Percentiles rank a stretch among this genome's conserved stretches.
phyloP scores from a whole-genome alignment of 106 monocot species.

The Cymbidium sinense region DNA sequence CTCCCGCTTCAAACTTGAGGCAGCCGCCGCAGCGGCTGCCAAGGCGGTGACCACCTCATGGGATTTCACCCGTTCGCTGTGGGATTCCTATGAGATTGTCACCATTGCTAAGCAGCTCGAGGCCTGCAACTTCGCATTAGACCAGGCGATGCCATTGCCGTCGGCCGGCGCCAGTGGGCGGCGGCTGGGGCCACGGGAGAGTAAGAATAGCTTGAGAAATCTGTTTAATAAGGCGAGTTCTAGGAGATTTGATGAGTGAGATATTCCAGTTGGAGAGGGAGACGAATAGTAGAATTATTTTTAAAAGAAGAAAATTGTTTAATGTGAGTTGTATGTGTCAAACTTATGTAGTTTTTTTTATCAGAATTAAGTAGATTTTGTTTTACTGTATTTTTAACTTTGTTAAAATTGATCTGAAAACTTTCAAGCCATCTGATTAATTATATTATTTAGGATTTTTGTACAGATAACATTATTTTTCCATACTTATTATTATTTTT shows the following conservation, averaged over 20 bases:
- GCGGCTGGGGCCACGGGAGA: slow-evolving; percentile 25
- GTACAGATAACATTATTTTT: too few relatives aligned
- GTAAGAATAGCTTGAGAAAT: slow-evolving; percentile 47
- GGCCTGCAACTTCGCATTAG: slow-evolving; percentile 20
- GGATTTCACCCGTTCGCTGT: slow-evolving; percentile 58
- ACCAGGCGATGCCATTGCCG: slow-evolving; percentile 5
- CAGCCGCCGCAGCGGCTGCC: slow-evolving; percentile 9
- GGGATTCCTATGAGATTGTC: slow-evolving; percentile 74
- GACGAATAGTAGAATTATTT: too few relatives aligned
- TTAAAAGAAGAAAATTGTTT: too few relatives aligned
- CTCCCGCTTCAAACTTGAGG: slow-evolving; percentile 40
- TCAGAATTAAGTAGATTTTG: too few relatives aligned
- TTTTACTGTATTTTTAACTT: too few relatives aligned
- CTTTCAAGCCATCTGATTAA: too few relatives aligned
- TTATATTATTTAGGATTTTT: too few relatives aligned
- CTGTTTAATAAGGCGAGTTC: slow-evolving; percentile 22
- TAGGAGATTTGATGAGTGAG: slow-evolving; percentile 4
- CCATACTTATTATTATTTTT: too few relatives aligned
- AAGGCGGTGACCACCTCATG: slow-evolving; percentile 2
- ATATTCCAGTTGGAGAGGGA: too few relatives aligned
- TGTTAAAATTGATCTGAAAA: too few relatives aligned
- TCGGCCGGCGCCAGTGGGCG: not conserved
- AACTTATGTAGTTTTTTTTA: too few relatives aligned
- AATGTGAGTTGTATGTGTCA: too few relatives aligned
- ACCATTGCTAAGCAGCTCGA: slow-evolving; percentile 50